Percentiles rank a stretch among this genome's conserved stretches.
Conservation (phyloP, 2,329 filamentous ascomycete species). For the Dactylellina drechsleri region DNA sequence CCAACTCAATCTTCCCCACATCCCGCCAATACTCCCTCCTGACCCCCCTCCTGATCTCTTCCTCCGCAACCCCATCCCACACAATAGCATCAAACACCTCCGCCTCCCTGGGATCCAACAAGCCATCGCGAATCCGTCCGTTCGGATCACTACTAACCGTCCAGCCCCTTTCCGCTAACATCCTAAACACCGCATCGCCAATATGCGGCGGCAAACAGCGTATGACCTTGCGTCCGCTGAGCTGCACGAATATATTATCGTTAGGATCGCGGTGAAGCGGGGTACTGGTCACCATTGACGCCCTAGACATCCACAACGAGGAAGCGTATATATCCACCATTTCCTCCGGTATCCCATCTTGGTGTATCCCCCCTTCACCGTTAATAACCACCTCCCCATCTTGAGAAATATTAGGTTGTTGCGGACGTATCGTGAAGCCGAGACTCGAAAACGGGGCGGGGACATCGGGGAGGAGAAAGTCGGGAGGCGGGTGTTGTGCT, state of each 20-base stretch:
- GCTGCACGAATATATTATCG: conserved; percentile 88
- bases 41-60: background rate
- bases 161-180: conserved; percentile 61
- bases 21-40: conserved; percentile 62
- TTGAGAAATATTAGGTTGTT: conserved; percentile 6
- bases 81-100: conserved; percentile 82
- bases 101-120: conserved; percentile 49
- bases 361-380: background rate
- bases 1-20: conserved; percentile 60
- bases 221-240: conserved; percentile 77
- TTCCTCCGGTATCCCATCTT: background rate
- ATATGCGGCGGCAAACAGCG: conserved; percentile 74
- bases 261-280: conserved; percentile 93
- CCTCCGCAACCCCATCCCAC: conserved; percentile 75
- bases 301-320: conserved; percentile 36
- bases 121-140: conserved; percentile 18
- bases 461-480: conserved; percentile 10
- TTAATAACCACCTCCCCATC: background rate
- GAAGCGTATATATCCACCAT: conserved; percentile 37
- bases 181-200: conserved; percentile 73
- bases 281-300: conserved; percentile 69
- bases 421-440: conserved; percentile 26
- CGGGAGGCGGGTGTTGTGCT: conserved; percentile 34
- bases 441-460: conserved; percentile 27
- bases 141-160: conserved; percentile 59